Conservation (phyloP, 441 rosid genomes). For the Populus hybrid region DNA sequence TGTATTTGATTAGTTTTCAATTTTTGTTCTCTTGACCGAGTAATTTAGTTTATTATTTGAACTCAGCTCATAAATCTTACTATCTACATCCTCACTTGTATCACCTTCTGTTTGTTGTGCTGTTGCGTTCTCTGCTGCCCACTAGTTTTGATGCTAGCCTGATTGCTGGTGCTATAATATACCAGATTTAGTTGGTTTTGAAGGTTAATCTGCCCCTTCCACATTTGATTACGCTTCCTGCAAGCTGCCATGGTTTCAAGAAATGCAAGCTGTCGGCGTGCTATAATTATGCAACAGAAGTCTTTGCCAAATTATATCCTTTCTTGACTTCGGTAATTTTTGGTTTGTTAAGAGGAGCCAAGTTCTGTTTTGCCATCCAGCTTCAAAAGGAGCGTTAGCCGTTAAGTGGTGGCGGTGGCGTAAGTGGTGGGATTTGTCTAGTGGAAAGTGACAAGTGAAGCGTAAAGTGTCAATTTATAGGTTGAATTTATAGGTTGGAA, state of each 20-base stretch:
- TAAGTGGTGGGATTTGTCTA: too few species aligned
- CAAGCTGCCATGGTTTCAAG: background rate
- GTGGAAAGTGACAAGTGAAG: too few species aligned
- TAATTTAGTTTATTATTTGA: constrained; percentile 35
- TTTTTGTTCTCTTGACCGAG: constrained; percentile 19
- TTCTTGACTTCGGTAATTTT: too few species aligned
- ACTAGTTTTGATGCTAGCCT: background rate
- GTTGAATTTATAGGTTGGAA: too few species aligned
- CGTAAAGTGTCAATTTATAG: too few species aligned
- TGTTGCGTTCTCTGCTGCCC: background rate
- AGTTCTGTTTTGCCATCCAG: too few species aligned
- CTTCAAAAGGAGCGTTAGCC: too few species aligned
- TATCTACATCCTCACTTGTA: background rate
- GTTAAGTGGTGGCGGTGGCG: too few species aligned
- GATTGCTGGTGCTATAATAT: background rate
- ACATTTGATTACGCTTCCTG: background rate
- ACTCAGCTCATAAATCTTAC: constrained; percentile 18
- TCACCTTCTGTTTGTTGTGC: background rate
- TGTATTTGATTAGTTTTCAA: constrained; percentile 45
- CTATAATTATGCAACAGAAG: too few species aligned
- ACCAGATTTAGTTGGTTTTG: background rate
- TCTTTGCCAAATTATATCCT: too few species aligned
- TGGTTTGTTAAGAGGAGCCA: too few species aligned
- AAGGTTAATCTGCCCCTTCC: background rate
- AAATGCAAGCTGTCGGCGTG: background rate